phyloP scores from a whole-genome alignment of 1,284 basidiomycete genomes.

The Phaffia rhodozyma region DNA sequence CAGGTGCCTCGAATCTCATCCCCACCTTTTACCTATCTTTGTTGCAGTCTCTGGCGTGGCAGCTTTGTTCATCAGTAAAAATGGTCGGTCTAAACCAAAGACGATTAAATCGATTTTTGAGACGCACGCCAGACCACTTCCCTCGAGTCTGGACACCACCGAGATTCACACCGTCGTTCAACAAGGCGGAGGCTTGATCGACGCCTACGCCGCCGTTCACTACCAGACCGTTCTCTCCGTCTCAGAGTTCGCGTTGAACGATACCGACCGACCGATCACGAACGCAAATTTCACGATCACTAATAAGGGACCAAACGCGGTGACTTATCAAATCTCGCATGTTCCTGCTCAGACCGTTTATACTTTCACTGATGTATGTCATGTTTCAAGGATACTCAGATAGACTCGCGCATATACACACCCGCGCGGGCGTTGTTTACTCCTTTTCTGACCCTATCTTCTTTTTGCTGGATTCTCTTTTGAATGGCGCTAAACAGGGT shows the following conservation, averaged over 20 bases:
- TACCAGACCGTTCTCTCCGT: background rate
- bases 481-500: no score
- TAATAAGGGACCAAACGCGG: slow-evolving; percentile 2
- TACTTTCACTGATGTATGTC: slow-evolving; percentile 9
- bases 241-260: no score
- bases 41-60: slow-evolving; percentile 43
- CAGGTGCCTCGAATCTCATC: background rate
- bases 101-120: background rate
- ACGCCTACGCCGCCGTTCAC: slow-evolving; percentile 33
- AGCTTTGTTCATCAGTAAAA: slow-evolving; percentile 49
- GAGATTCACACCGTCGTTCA: slow-evolving; percentile 33
- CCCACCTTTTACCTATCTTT: background rate
- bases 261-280: background rate
- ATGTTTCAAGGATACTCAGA: no score
- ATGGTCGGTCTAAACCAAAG: slow-evolving; percentile 28
- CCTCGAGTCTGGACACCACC: background rate
- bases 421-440: no score
- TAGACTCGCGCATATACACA: no score
- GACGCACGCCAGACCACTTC: background rate
- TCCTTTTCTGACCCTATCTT: no score
- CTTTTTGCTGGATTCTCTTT: no score
- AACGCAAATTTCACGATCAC: background rate
- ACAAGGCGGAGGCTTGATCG: slow-evolving; percentile 54
- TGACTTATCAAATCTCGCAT: slow-evolving; percentile 7
- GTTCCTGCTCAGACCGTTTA: slow-evolving; percentile 6